Base-by-base conservation (phyloP, 2,329 filamentous ascomycete species). In the Atkinsonella texensis region DNA sequence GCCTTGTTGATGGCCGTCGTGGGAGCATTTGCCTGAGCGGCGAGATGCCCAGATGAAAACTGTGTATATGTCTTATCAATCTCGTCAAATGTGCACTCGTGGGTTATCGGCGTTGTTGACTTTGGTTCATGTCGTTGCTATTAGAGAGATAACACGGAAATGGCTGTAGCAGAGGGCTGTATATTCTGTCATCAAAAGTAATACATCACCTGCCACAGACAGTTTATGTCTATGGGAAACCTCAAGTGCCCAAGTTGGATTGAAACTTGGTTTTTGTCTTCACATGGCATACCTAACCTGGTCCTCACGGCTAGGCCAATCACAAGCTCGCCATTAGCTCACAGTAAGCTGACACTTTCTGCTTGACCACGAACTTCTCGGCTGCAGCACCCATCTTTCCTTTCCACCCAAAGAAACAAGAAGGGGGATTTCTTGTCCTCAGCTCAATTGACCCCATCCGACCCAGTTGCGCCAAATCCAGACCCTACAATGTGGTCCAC, bases 1-100 rank as follows among this genome's bases (percentile, higher is more conserved):
- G 82, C 85, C 0, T 68, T 75, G 48, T 70, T 85, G 48, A 89
- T 89, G 85, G 83, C 83, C 35, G 63, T 81, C 13, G 83, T 89
- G 0, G 84, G 84, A 0, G 84, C 84, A 9, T 87, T 86, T 75
- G 84, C 84, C 10, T 87, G 35, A 52, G 41, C 41, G 20, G n/a
- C 8, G n/a, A 7, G 10, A 35, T 31, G 31, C 35, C 3, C 20
- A 35, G 7, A 5, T 23, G 20, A 23, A 23, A 28, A 28, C 28
- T 8, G 7, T 28, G 28, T 28, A 7, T 28, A 8, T 28, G 28
- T 28, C 20, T 28, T 5, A 23, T 5, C 20, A 5, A 23, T 23
- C 5, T 23, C 20, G 28, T 28, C 28, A 28, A 28, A 28, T 28
- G 7, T 28, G 4, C 28, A 28, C 28, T 28, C 28, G 28, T 6